Evolutionary conservation across 1,284 basidiomycete genomes (phyloP).

Genomic region (Schizophyllum commune): DNA sequence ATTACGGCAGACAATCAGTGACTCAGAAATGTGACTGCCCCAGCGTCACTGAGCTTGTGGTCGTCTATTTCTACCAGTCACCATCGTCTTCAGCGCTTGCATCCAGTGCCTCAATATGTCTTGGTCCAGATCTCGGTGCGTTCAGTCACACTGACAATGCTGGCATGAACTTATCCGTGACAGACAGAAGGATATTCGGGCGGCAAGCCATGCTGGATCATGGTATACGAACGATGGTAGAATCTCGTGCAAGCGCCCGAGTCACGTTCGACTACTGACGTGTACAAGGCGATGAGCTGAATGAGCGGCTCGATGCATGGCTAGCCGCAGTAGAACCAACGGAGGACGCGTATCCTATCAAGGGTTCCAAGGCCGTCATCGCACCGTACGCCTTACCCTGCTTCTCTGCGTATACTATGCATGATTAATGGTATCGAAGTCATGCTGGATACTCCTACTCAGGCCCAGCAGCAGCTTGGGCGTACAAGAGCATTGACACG

Average conservation of each 20-base stretch:
- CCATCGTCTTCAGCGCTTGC: too few species aligned
- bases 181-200: slow-evolving; percentile 22
- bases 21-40: too few species aligned
- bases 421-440: slow-evolving; percentile 31
- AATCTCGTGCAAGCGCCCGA: slow-evolving; percentile 12
- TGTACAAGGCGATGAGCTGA: slow-evolving; percentile 46
- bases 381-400: slow-evolving; percentile 62
- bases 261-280: slow-evolving; percentile 5
- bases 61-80: too few species aligned
- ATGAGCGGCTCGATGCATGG: slow-evolving; percentile 57
- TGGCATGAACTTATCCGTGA: not conserved
- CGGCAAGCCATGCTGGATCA: slow-evolving; percentile 81
- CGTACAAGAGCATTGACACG: slow-evolving; percentile 85
- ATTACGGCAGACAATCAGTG: too few species aligned
- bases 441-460: slow-evolving; percentile 97
- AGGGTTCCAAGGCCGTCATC: slow-evolving; percentile 85
- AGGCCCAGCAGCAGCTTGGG: slow-evolving; percentile 91
- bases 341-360: slow-evolving; percentile 55
- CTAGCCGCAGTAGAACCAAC: slow-evolving; percentile 51
- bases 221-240: slow-evolving; percentile 82
- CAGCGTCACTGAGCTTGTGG: too few species aligned
- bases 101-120: too few species aligned
- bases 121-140: too few species aligned
- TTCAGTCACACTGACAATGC: too few species aligned
- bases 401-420: not conserved